Base-by-base conservation (phyloP, 345 rosid genomes). In the Mangifera indica region DNA sequence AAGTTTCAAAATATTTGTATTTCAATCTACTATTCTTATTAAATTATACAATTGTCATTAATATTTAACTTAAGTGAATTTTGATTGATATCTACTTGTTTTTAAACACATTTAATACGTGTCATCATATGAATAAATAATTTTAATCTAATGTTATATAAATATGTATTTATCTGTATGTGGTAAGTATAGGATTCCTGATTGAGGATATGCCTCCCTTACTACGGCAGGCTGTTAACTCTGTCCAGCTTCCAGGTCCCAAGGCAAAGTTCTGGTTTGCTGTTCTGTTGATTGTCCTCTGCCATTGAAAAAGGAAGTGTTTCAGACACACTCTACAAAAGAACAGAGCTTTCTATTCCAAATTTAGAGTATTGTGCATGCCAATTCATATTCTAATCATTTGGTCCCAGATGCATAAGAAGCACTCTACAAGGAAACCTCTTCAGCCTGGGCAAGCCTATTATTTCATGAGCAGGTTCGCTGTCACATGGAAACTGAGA, bases 191-290 rank as follows among this genome's bases (percentile, higher is more conserved):
- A n/a, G n/a, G n/a, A n/a, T n/a, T n/a, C n/a, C n/a, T n/a, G n/a
- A n/a, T n/a, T n/a, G n/a, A n/a, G n/a, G n/a, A n/a, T n/a, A n/a
- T n/a, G n/a, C 88, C 71, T 91, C 96, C 73, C 80, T 92, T 69
- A 88, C 98, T 40, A 98, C 89, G 54, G 91, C 96, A 78, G 98
- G 98, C 70, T 94, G 98, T 80, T 89, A 88, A 80, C 91, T 94
- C 75, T 87, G 90, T 79, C 97, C 98, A 1, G 91, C 87, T 82
- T 93, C 97, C 29, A 83, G 92, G 56, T 90, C 98, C 10, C 90
- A 79, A 80, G 98, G 98, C 59, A 82, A 94, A 83, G 66, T 84
- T 51, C 69, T 92, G 61, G 90, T 94, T 68, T 90, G 95, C 66
- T 92, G 89, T 85, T 92, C 93, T 59, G 86, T 81, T 69, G 69